Evolutionary conservation across 306 rosid species (phyloP).

Genomic region (Arachis stenosperma): DNA sequence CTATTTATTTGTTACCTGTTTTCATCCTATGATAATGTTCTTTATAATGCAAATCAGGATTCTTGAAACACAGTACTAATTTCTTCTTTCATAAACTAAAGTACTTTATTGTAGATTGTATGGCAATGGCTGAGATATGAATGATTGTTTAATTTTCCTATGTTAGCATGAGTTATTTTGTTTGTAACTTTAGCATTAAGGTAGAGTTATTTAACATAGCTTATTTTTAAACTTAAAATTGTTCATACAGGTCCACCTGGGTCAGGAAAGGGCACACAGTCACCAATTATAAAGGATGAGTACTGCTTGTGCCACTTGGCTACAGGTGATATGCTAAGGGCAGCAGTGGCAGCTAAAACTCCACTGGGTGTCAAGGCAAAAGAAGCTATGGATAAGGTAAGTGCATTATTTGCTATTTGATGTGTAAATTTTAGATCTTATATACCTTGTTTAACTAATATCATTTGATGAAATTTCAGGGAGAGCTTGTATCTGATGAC

Average conservation of each 20-base stretch:
- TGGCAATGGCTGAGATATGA: background rate
- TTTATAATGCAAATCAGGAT: background rate
- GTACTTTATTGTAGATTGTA: too few species aligned
- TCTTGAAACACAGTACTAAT: background rate
- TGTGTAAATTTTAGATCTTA: slow-evolving; percentile 1
- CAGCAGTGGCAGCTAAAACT: slow-evolving; percentile 92
- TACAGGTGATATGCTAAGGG: slow-evolving; percentile 97
- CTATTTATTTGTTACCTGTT: too few species aligned
- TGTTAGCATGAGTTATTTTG: too few species aligned
- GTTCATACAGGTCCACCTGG: slow-evolving; percentile 94
- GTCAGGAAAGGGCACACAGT: slow-evolving; percentile 98
- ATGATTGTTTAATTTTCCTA: background rate
- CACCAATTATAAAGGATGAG: slow-evolving; percentile 94
- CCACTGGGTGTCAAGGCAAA: slow-evolving; percentile 95
- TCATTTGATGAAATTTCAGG: slow-evolving; percentile 45
- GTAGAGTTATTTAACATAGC: too few species aligned
- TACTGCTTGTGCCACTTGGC: slow-evolving; percentile 98
- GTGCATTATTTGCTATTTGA: background rate
- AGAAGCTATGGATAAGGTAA: slow-evolving; percentile 94
- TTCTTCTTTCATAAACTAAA: slow-evolving; percentile 10
- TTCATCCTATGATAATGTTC: background rate
- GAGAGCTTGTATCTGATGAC: slow-evolving; percentile 73
- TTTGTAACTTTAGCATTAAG: too few species aligned
- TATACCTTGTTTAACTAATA: slow-evolving; percentile 24
- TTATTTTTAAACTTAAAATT: slow-evolving; percentile 10